Evolutionary conservation across 2,329 filamentous ascomycete species (phyloP), one percentile per base, ranked within the genome.

Genomic region (Talaromyces sp.): DNA sequence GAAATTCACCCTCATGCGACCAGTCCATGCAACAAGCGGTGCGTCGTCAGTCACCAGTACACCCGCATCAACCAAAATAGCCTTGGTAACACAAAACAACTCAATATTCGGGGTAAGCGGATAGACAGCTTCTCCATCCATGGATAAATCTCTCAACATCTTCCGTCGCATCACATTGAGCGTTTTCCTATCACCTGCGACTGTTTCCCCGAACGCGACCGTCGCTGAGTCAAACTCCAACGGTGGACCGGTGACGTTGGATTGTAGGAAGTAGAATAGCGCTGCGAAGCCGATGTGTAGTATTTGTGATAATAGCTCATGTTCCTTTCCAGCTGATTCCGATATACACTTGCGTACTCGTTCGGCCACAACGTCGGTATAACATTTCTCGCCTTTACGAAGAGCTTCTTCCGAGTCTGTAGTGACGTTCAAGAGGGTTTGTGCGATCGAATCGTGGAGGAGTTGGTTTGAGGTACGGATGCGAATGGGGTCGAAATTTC

Each of bases 61-160:
- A 7, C 75, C 75, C 15, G 79, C 80, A 72, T 81, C 82, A 13
- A 81, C 86, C 66, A 88, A 73, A 8, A 86, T 77, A 49, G 84
- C 83, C 72, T 89, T 85, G 31, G 93, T 91, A 6, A 97, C 81
- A 69, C 88, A 89, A 68, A 98, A 91, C 0, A 98, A 84, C 74
- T 97, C 92, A 15, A 97, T 83, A 69, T 91, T 86, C 0, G 93
- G 92, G 22, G 93, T 93, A 65, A 96, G 84, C 58, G 89, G 87
- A 77, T 98, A 99, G 0, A 91, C 90, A 0, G 91, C 89, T 54
- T 96, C 89, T 11, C 95, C 95, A 75, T 99, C 95, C 0, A 92
- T 84, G 27, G 89, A 87, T 8, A 98, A 83, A 17, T 86, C 86
- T 2, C 79, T 79, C n/a, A 96, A 81, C 61, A 93, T 87, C n/a